Evolutionary conservation across 106 monocot genomes (phyloP), one percentile per base, ranked within the genome.

Genomic region (Ottelia alismoides): DNA sequence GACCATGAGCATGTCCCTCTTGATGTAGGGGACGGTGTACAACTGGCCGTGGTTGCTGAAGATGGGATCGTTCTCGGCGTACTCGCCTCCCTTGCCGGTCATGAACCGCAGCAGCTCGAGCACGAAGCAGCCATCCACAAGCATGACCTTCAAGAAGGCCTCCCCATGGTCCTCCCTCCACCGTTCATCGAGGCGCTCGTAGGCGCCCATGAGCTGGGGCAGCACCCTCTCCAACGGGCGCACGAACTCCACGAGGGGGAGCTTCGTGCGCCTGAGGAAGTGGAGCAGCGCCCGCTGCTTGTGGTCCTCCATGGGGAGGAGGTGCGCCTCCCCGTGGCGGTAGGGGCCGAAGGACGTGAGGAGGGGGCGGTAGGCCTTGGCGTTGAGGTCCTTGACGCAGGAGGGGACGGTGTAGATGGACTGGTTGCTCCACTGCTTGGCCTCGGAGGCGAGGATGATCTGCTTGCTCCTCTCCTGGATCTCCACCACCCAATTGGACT

Each of bases 1-100:
- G 6, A 96, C 22, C 74, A 85, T 73, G 25, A 96, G 63, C 94
- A 85, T 88, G 53, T 96, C 94, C n/a, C 88, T 68, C 68, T 70
- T 76, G 23, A 85, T 85, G 59, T 78, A 85, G 6, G 81, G 81
- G 29, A 76, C 62, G 0, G 47, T 72, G 55, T 85, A 66, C 30
- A 85, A 53, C 65, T 79, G 66, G 1, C 94, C 88, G 28, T 96
- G 94, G n/a, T 46, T 25, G 64, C 94, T 96, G 46, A 96, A 96
- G 9, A 96, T 70, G 27, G 94, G 94, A 45, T 96, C 94, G 31
- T 82, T 85, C 28, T 0, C 10, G 5, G 71, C 81, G 20, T 96
- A 89, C 45, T 88, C 81, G 3, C 20, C 29, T 7, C 24, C 2
- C n/a, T 2, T 27, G 0, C 53, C 43, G 1, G 51, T 58, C 57